These are phyloP conservation scores for Phytophthora gonapodyides DNA, from an alignment of 352 stramenopile species.

Conservation along the genomic window DNA sequence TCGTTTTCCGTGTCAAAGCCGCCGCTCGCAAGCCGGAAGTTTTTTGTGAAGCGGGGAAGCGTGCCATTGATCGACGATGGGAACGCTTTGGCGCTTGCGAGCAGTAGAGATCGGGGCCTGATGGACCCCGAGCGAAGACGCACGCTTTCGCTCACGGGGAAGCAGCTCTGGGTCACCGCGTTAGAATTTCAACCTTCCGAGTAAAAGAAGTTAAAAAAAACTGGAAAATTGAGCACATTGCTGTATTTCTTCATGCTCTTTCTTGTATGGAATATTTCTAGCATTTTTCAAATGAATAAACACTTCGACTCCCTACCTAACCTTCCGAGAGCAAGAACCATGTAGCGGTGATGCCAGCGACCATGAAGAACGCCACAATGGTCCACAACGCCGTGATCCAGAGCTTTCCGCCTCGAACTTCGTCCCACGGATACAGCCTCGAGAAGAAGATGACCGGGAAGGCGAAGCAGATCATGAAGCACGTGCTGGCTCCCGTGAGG, in stretches of 20 bases:
- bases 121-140: slow-evolving; percentile 19
- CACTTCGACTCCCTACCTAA: not conserved
- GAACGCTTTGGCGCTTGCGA: not conserved
- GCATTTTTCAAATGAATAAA: slow-evolving; percentile 14
- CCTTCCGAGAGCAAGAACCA: slow-evolving; percentile 34
- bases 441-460: slow-evolving; percentile 72
- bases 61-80: slow-evolving; percentile 9
- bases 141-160: slow-evolving; percentile 31
- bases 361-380: slow-evolving; percentile 42
- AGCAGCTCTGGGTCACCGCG: slow-evolving; percentile 29
- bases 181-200: slow-evolving; percentile 21
- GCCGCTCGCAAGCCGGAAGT: slow-evolving; percentile 5
- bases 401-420: slow-evolving; percentile 34
- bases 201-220: slow-evolving; percentile 15
- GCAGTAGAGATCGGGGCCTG: slow-evolving; percentile 11
- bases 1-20: slow-evolving; percentile 8
- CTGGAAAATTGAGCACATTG: not conserved
- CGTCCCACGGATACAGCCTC: slow-evolving; percentile 59
- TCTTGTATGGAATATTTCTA: not conserved
- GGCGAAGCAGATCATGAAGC: slow-evolving; percentile 77
- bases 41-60: slow-evolving; percentile 10
- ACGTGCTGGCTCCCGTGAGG: slow-evolving; percentile 67
- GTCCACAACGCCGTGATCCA: slow-evolving; percentile 45
- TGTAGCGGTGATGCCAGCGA: slow-evolving; percentile 37
- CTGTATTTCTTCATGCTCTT: slow-evolving; percentile 20